Evolutionary conservation across 2,329 filamentous ascomycete genomes (phyloP), one percentile per base, ranked within the genome.

Genomic region (Tympanopsis confertula): DNA sequence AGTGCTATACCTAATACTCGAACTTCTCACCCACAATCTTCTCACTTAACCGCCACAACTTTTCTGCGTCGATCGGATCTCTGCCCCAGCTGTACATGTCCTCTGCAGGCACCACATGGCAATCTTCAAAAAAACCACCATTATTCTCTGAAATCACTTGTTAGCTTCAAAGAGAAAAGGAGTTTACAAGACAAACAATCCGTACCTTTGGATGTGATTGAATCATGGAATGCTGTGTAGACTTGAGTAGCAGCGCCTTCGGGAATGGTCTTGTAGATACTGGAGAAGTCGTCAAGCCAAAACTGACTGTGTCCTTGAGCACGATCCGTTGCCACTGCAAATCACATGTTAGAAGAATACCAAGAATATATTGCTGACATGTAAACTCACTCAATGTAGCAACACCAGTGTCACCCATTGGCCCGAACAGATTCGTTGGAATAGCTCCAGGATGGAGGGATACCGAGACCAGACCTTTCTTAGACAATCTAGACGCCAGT

Each of bases 21-120:
- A 58, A 59, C 5, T 50, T 43, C 41, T 58, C 41, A 4, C 50
- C 48, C 2, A 58, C 53, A 13, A 58, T 41, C 37, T 55, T 44
- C 48, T 59, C 55, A 3, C 53, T 56, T 19, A 55, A 33, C 30
- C 45, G 50, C 56, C 57, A 61, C 36, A 59, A 37, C 38, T 43
- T 51, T 30, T 57, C 53, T 0, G 56, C 57, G 15, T 54, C 51
- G 5, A 46, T 30, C 1, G 38, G 32, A 38, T 45, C 46, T 3
- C 42, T 50, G 3, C 46, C 51, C 49, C 51, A 54, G 24, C 44
- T 47, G 3, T 52, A 38, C 5, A 51, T 49, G n/a, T 50, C 45
- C 5, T 42, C 48, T 17, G 39, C 42, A 4, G 45, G 49, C 0
- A 42, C 45, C 5, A 58, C 41, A 20, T 49, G 49, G 30, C 50